Conservation (phyloP, 2,329 filamentous ascomycete genomes). For the Neonectria punicea region DNA sequence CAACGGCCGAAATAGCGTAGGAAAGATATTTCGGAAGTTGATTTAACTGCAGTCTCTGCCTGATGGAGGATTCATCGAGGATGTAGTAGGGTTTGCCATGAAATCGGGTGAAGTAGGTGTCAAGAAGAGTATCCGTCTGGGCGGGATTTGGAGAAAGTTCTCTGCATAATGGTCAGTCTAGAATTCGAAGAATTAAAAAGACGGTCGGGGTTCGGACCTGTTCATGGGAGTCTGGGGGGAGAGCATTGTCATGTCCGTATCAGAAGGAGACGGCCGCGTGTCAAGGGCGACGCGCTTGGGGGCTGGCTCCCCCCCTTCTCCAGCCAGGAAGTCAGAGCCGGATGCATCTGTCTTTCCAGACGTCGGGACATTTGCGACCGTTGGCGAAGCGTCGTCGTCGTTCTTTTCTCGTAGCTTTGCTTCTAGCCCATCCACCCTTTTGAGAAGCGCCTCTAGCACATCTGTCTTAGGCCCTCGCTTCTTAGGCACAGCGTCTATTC, state of each 20-base stretch:
- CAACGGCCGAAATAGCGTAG: conserved; percentile 69
- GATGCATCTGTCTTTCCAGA: conserved; percentile 37
- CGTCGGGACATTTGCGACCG: conserved; percentile 30
- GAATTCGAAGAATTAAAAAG: neutral
- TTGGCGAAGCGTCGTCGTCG: conserved; percentile 45
- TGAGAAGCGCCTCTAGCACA: conserved; percentile 84
- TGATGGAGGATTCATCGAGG: conserved; percentile 78
- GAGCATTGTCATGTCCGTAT: conserved; percentile 36
- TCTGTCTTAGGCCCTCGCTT: conserved; percentile 92
- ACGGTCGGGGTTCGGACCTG: conserved; percentile 30
- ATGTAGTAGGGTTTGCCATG: conserved; percentile 87
- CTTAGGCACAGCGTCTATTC: conserved; percentile 84
- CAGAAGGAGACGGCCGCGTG: conserved; percentile 43
- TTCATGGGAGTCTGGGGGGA: conserved; percentile 42
- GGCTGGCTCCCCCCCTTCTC: conserved; percentile 49
- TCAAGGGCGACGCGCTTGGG: conserved; percentile 55
- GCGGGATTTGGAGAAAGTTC: conserved; percentile 58
- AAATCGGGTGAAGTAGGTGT: conserved; percentile 82
- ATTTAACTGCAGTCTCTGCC: conserved; percentile 76
- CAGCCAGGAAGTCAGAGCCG: conserved; percentile 37
- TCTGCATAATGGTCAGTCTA: conserved; percentile 45
- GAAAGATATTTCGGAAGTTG: conserved; percentile 69
- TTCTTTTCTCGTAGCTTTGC: conserved; percentile 80
- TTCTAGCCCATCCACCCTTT: conserved; percentile 86
- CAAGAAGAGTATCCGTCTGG: conserved; percentile 72